These are phyloP conservation scores for Chloranthus sessilifolius DNA, from an alignment of 164 flowering plant species.

Conservation along the genomic window DNA sequence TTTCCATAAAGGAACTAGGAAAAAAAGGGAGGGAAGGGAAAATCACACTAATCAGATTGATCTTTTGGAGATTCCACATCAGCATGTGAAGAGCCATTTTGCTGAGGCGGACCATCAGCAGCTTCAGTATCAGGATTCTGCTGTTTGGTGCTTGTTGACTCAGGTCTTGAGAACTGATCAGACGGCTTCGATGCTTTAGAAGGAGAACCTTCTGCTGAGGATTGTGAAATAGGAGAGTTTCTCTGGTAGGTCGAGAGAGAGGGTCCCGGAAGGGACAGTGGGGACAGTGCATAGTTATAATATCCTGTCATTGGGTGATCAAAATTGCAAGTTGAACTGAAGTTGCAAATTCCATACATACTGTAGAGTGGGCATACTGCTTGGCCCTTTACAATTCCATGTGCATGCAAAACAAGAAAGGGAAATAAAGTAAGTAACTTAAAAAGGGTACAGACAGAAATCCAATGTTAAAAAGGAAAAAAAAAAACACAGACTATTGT, in stretches of 20 bases:
- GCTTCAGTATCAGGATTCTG: slow-evolving; percentile 15
- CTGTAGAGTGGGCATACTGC: slow-evolving; percentile 25
- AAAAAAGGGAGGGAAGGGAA: slow-evolving; percentile 1
- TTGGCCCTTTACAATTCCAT: slow-evolving; percentile 19
- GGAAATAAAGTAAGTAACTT: neutral
- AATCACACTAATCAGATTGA: slow-evolving; percentile 14
- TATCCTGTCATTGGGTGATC: slow-evolving; percentile 56
- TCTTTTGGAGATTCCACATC: slow-evolving; percentile 7
- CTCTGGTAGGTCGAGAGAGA: slow-evolving; percentile 26
- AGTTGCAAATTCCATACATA: slow-evolving; percentile 42
- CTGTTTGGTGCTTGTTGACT: slow-evolving; percentile 10
- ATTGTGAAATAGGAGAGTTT: slow-evolving; percentile 16
- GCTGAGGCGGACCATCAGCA: slow-evolving; percentile 8
- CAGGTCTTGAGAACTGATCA: slow-evolving; percentile 17
- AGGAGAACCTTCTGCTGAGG: slow-evolving; percentile 20
- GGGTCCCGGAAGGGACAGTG: slow-evolving; percentile 30
- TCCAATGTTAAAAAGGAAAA: neutral
- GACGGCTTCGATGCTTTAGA: slow-evolving; percentile 19
- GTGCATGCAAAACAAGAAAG: neutral
- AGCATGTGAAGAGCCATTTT: slow-evolving; percentile 8
- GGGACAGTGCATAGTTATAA: slow-evolving; percentile 30
- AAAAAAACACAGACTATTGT: neutral
- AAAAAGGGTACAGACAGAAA: no score
- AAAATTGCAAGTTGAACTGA: slow-evolving; percentile 65
- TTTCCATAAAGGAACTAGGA: slow-evolving; percentile 12